Evolutionary conservation across 2,329 filamentous ascomycete genomes (phyloP).

Genomic region (Fusarium tjaetaba): DNA sequence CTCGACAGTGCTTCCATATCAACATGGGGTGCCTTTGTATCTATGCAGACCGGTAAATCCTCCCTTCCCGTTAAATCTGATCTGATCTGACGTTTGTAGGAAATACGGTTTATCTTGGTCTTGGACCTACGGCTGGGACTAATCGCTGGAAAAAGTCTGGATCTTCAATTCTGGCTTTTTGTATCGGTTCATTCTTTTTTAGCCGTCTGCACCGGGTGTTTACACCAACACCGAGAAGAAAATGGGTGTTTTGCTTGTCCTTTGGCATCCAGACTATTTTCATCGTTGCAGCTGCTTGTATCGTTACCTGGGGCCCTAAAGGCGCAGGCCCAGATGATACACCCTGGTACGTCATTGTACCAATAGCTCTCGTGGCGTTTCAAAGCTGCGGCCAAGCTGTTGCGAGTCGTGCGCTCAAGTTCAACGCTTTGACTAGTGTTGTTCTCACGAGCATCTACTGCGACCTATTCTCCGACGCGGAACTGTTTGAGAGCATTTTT

Average conservation of each 20-base stretch:
- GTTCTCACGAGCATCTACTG: conserved; percentile 86
- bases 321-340: conserved; percentile 54
- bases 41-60: conserved; percentile 78
- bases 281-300: conserved; percentile 61
- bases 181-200: conserved; percentile 77
- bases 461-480: conserved; percentile 76
- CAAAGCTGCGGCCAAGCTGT: conserved; percentile 83
- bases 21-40: conserved; percentile 83
- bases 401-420: conserved; percentile 74
- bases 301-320: conserved; percentile 60
- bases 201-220: conserved; percentile 70
- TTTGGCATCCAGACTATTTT: conserved; percentile 64
- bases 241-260: conserved; percentile 72
- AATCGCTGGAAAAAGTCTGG: conserved; percentile 65
- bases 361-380: conserved; percentile 76
- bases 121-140: conserved; percentile 65
- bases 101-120: conserved; percentile 82
- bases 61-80: rapidly evolving
- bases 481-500: conserved; percentile 52
- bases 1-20: conserved; percentile 80
- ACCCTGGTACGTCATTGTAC: conserved; percentile 70
- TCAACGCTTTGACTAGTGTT: conserved; percentile 78
- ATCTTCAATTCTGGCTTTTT: conserved; percentile 76
- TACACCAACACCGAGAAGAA: conserved; percentile 61
- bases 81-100: conserved; percentile 51